phyloP scores from a whole-genome alignment of 1,284 basidiomycete species.

The Amylostereum chailletii region DNA sequence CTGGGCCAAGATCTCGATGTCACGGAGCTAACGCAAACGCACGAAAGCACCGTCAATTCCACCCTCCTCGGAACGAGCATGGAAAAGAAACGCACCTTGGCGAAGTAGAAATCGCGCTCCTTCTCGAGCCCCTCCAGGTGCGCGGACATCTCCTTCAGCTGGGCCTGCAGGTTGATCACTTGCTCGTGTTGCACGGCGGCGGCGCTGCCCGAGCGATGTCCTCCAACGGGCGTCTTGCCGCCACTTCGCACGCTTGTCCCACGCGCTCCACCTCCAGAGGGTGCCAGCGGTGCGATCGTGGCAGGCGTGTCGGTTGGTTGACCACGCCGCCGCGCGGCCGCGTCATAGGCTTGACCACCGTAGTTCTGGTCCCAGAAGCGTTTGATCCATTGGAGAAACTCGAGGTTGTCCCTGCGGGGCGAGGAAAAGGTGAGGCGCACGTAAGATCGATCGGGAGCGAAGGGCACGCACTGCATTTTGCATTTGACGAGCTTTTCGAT shows the following conservation, averaged over 20 bases:
- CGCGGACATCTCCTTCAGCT: slow-evolving; percentile 77
- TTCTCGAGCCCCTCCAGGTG: slow-evolving; percentile 88
- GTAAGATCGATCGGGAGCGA: slow-evolving; percentile 1
- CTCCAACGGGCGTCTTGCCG: slow-evolving; percentile 62
- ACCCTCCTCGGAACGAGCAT: background rate
- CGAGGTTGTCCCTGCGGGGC: slow-evolving; percentile 81
- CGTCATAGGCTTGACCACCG: slow-evolving; percentile 84
- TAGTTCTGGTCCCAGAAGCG: slow-evolving; percentile 94
- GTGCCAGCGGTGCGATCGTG: slow-evolving; percentile 60
- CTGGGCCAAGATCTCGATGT: slow-evolving; percentile 92
- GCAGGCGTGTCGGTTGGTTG: slow-evolving; percentile 67
- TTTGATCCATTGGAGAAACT: slow-evolving; percentile 97
- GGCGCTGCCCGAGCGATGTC: slow-evolving; percentile 52
- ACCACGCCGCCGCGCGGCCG: slow-evolving; percentile 74
- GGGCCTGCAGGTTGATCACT: slow-evolving; percentile 58
- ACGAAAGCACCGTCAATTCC: slow-evolving; percentile 1
- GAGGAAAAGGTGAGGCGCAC: slow-evolving; percentile 2
- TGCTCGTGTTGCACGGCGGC: slow-evolving; percentile 44
- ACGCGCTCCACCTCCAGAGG: slow-evolving; percentile 26
- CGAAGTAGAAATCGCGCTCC: slow-evolving; percentile 97
- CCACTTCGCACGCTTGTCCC: slow-evolving; percentile 37
- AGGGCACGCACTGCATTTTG: slow-evolving; percentile 90
- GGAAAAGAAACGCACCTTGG: slow-evolving; percentile 57
- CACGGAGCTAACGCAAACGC: slow-evolving; percentile 56
- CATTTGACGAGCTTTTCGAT: slow-evolving; percentile 93